Percentiles rank a stretch among this genome's conserved stretches.
Evolutionary conservation across 371 early-diverging fungal species (phyloP).

Genomic region (Lichtheimia ramosa): DNA sequence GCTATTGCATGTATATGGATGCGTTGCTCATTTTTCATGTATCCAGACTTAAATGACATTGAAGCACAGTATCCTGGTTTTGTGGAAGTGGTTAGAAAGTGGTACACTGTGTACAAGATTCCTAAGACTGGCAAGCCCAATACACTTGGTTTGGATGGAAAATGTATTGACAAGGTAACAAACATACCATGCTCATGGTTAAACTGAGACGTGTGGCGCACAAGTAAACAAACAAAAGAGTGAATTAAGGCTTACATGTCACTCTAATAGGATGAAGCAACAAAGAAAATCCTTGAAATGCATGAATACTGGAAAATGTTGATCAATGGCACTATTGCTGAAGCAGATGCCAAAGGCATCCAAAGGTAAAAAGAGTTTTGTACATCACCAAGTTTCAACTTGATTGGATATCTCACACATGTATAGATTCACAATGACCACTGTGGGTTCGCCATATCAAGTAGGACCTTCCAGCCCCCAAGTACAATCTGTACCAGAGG

Average conservation of each 20-base stretch:
- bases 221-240: no score
- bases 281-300: background rate
- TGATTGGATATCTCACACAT: no score
- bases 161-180: constrained; percentile 4
- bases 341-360: background rate
- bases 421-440: background rate
- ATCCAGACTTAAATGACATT: constrained; percentile 6
- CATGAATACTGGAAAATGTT: constrained; percentile 6
- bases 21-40: background rate
- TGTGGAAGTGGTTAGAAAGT: background rate
- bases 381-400: no score
- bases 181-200: background rate
- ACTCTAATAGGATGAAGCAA: background rate
- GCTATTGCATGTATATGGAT: background rate
- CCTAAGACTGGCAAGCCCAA: constrained; percentile 3
- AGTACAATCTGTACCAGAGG: constrained; percentile 5
- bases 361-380: background rate
- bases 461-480: background rate
- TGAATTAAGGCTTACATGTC: no score
- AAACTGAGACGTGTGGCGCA: no score
- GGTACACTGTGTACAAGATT: constrained; percentile 9
- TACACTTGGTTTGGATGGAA: constrained; percentile 3
- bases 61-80: constrained; percentile 4
- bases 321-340: constrained; percentile 7
- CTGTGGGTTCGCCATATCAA: background rate